Conservation (phyloP, 495 filamentous ascomycete genomes). For the Penicillium salamii region DNA sequence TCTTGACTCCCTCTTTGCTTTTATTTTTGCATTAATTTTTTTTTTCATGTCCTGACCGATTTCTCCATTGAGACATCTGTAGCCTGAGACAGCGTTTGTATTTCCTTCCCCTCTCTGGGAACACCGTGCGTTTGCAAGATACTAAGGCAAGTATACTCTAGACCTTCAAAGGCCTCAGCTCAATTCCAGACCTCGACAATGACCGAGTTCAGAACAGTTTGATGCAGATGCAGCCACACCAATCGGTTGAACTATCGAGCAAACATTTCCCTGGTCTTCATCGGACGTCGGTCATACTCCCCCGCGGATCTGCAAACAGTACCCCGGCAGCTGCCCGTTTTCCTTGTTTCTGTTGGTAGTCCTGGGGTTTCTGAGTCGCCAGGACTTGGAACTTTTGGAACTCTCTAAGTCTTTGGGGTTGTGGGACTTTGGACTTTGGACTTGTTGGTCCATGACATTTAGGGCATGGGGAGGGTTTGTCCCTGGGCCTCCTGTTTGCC, state of each 20-base stretch:
- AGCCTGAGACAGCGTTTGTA: conserved; percentile 11
- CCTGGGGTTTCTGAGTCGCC: not conserved
- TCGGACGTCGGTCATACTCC: conserved; percentile 13
- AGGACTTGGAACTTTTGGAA: not conserved
- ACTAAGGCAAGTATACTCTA: not conserved
- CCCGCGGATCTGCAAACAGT: conserved; percentile 30
- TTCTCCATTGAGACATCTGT: conserved; percentile 7
- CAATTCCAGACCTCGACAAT: conserved; percentile 4
- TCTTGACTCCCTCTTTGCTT: conserved; percentile 6
- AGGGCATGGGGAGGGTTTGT: not conserved
- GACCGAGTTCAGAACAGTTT: conserved; percentile 18
- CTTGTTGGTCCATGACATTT: no score
- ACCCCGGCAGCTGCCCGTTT: conserved; percentile 14
- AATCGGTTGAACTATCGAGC: conserved; percentile 24
- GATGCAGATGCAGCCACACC: conserved; percentile 21
- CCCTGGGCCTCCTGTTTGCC: not conserved
- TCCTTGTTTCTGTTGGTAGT: conserved; percentile 5
- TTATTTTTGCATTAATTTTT: conserved; percentile 9
- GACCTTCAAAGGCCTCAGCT: not conserved
- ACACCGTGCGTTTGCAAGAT: conserved; percentile 4
- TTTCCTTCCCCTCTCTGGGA: not conserved
- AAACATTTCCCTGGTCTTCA: conserved; percentile 25
- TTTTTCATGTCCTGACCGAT: not conserved
- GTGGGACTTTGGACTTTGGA: not conserved
- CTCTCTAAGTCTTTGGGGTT: not conserved